phyloP scores from a whole-genome alignment of 176 grass and related monocot genomes.

The Aegilops tauschii region DNA sequence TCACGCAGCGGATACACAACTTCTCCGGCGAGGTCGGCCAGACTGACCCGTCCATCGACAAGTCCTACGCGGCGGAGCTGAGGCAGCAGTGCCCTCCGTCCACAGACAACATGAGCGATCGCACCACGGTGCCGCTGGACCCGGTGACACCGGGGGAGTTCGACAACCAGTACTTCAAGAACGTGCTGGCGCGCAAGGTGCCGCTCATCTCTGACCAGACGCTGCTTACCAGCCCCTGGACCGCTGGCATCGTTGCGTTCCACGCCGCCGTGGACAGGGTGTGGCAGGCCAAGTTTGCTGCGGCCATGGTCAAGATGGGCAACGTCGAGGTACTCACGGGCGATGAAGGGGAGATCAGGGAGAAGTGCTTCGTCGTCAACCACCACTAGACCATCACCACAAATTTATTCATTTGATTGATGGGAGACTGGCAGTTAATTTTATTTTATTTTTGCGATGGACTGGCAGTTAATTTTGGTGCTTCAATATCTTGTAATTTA shows the following conservation, averaged over 20 bases:
- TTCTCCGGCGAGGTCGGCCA: neutral
- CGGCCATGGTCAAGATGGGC: slow-evolving; percentile 38
- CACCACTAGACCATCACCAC: neutral
- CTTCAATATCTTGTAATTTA: neutral
- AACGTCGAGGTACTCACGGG: slow-evolving; percentile 27
- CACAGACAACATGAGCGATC: neutral
- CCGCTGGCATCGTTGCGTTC: neutral
- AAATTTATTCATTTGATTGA: neutral
- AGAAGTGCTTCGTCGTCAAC: slow-evolving; percentile 34
- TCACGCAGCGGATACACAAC: slow-evolving; percentile 40
- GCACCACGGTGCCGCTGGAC: slow-evolving; percentile 23
- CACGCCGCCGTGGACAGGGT: neutral
- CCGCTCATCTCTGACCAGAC: slow-evolving; percentile 51
- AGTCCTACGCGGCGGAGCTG: slow-evolving; percentile 4
- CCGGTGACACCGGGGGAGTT: slow-evolving; percentile 15
- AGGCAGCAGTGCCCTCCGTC: slow-evolving; percentile 24
- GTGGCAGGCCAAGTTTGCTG: slow-evolving; percentile 25
- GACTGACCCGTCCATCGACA: slow-evolving; percentile 25
- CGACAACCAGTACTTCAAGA: slow-evolving; percentile 59
- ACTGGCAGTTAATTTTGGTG: neutral
- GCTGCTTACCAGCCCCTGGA: slow-evolving; percentile 1
- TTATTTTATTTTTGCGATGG: neutral
- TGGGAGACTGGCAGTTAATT: neutral
- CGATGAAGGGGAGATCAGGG: slow-evolving; percentile 33
- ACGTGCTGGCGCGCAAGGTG: slow-evolving; percentile 30